A percentile compares a stretch with the other conserved stretches of the same genome.
Conservation (phyloP, 2,329 filamentous ascomycete genomes). For the Graphium sp. region DNA sequence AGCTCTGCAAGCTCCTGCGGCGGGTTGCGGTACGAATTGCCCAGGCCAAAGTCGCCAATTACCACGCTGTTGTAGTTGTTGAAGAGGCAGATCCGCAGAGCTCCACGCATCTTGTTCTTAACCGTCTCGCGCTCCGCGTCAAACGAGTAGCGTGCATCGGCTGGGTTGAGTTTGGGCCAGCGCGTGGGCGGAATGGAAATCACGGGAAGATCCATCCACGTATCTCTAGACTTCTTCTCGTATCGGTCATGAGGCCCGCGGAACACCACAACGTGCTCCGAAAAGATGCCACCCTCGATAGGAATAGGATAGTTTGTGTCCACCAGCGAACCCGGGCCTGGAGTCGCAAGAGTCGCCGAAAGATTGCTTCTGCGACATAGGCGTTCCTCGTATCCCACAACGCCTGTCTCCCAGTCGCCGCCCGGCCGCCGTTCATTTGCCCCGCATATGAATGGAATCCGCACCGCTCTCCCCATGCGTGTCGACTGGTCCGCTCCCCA, state of each 20-base stretch:
- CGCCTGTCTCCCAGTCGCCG: constrained; percentile 61
- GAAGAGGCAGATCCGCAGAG: constrained; percentile 51
- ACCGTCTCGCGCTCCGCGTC: constrained; percentile 54
- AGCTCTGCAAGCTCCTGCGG: constrained; percentile 46
- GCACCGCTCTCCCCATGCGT: constrained; percentile 16
- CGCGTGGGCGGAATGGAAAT: constrained; percentile 57
- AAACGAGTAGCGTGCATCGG: constrained; percentile 55
- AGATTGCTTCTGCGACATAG: constrained; percentile 61
- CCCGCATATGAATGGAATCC: constrained; percentile 51
- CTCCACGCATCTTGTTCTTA: constrained; percentile 54
- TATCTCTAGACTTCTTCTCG: constrained; percentile 30
- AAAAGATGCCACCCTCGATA: constrained; percentile 52
- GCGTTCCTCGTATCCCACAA: constrained; percentile 39
- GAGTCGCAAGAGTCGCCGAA: constrained; percentile 47
- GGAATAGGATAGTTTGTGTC: constrained; percentile 48
- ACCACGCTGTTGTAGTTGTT: constrained; percentile 39
- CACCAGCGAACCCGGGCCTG: constrained; percentile 28
- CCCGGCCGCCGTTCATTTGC: constrained; percentile 63
- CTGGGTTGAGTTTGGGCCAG: constrained; percentile 55
- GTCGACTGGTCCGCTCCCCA: constrained; percentile 28
- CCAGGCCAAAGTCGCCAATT: constrained; percentile 48
- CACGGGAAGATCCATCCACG: constrained; percentile 47
- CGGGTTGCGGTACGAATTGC: constrained; percentile 47
- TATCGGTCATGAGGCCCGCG: constrained; percentile 53
- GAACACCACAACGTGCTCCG: constrained; percentile 55